These are phyloP conservation scores for Talaromyces sp. DNA, from an alignment of 2,329 filamentous ascomycete species.

Conservation along the genomic window DNA sequence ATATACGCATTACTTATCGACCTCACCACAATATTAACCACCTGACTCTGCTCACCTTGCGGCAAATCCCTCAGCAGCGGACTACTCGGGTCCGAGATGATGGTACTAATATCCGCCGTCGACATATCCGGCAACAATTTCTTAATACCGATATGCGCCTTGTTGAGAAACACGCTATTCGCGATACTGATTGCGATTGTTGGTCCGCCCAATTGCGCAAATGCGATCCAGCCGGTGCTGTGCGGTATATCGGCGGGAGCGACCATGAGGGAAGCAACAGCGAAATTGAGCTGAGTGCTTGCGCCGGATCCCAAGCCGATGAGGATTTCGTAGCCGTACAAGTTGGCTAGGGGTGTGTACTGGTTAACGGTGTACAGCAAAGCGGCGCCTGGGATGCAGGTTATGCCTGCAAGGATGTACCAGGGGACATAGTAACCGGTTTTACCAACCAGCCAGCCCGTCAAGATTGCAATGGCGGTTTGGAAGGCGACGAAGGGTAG, in stretches of 20 bases:
- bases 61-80: not conserved
- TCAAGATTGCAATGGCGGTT: constrained; percentile 18
- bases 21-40: not conserved
- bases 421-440: constrained; percentile 21
- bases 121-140: not conserved
- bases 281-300: constrained; percentile 19
- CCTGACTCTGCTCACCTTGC: not conserved
- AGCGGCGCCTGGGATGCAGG: constrained; percentile 21
- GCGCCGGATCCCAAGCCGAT: constrained; percentile 21
- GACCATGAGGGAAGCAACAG: constrained; percentile 18
- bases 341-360: constrained; percentile 16
- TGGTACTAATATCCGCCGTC: not conserved
- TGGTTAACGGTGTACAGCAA: constrained; percentile 19
- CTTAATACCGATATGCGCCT: not conserved
- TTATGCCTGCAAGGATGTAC: constrained; percentile 22
- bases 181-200: not conserved
- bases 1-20: not conserved
- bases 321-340: constrained; percentile 25
- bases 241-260: constrained; percentile 1
- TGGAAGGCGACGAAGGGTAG: constrained; percentile 22
- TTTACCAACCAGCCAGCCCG: constrained; percentile 19
- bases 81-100: not conserved
- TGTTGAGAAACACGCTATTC: not conserved
- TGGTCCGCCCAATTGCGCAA: not conserved
- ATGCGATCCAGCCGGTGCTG: not conserved